These are phyloP conservation scores for Colletotrichum noveboracense DNA, from an alignment of 2,329 filamentous ascomycete species.

Conservation along the genomic window DNA sequence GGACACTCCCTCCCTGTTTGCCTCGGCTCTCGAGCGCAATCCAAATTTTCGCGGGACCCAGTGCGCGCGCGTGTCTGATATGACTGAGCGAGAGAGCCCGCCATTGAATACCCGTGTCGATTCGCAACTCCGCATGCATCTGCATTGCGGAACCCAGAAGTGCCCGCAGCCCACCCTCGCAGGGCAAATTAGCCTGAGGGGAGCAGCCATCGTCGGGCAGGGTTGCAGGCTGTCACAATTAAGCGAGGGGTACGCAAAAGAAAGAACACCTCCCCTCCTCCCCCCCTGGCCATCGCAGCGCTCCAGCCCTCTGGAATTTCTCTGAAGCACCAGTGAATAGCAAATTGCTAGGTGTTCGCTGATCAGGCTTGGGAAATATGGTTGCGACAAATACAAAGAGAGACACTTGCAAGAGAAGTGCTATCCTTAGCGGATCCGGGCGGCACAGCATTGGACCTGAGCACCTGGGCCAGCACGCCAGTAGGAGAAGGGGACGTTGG, in stretches of 20 bases:
- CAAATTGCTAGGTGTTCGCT: background rate
- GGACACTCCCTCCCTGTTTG: background rate
- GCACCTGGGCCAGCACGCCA: background rate
- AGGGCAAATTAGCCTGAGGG: constrained; percentile 12
- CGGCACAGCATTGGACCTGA: background rate
- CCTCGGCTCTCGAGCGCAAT: background rate
- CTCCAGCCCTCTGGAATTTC: constrained; percentile 1
- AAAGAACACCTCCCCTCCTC: background rate
- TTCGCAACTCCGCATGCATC: constrained; percentile 1
- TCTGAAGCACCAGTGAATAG: background rate
- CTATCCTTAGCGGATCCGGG: background rate
- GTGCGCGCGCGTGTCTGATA: background rate
- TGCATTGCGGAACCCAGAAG: background rate
- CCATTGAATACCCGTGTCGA: background rate
- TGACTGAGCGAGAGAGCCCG: background rate
- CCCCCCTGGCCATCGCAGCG: background rate
- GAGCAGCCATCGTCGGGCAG: background rate
- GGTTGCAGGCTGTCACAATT: constrained; percentile 10
- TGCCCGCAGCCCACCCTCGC: background rate
- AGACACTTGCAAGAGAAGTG: background rate
- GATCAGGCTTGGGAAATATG: background rate
- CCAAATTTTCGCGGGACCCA: background rate
- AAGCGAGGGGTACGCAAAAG: constrained; percentile 9
- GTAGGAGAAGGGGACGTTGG: background rate
- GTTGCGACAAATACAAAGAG: background rate